These are phyloP conservation scores for Aspergillus amoenus DNA, from an alignment of 2,329 filamentous ascomycete genomes.

Conservation along the genomic window DNA sequence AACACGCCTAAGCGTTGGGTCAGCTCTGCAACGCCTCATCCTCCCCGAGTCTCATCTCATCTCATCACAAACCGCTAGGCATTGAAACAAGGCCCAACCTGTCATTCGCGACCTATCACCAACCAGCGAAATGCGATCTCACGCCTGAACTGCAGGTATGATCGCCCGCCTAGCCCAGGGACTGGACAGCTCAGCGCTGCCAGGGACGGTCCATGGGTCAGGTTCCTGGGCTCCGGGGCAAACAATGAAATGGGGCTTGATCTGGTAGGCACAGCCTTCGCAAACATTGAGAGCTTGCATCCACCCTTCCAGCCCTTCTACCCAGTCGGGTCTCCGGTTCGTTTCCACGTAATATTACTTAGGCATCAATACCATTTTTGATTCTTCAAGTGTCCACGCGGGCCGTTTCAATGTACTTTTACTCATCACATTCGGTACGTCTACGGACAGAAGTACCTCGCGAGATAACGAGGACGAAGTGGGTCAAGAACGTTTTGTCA, in stretches of 20 bases:
- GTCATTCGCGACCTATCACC: neutral
- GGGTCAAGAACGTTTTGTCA: neutral
- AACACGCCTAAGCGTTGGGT: neutral
- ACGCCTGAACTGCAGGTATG: neutral
- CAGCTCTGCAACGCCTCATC: neutral
- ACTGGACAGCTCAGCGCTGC: constrained; percentile 1
- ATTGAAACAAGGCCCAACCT: neutral
- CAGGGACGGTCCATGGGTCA: neutral
- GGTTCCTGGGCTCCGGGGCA: neutral
- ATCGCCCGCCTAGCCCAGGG: neutral
- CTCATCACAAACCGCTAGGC: neutral
- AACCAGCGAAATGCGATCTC: neutral
- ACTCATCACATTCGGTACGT: constrained; percentile 1
- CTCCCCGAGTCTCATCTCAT: neutral
- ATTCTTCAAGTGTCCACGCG: neutral
- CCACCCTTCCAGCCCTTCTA: neutral
- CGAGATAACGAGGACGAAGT: neutral
- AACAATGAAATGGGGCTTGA: neutral
- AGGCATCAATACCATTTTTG: neutral
- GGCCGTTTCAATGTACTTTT: neutral
- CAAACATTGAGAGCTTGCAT: neutral
- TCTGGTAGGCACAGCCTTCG: neutral
- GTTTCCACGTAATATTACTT: neutral
- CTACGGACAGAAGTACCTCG: neutral
- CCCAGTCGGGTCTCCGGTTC: neutral